Percentiles rank a stretch among this genome's conserved stretches.
Evolutionary conservation across 192 early-diverging fungal genomes (phyloP).

Genomic region (Backusella morwellensis): DNA sequence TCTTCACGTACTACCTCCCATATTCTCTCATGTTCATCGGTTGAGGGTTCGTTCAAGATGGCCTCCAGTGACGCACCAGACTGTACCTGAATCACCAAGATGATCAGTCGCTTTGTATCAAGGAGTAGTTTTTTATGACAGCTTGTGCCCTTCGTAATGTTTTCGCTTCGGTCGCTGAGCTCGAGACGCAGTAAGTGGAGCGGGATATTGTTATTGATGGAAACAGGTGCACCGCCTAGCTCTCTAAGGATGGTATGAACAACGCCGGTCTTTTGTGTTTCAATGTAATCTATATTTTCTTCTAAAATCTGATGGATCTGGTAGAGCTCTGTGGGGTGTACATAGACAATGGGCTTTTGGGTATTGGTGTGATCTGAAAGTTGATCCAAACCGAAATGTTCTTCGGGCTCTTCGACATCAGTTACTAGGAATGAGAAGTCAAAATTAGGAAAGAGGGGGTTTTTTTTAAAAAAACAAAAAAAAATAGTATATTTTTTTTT

Average conservation of each 20-base stretch:
- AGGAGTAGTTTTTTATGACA: conserved; percentile 72
- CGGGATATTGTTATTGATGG: not conserved
- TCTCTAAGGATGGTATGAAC: conserved; percentile 66
- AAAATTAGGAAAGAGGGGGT: not conserved
- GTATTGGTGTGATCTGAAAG: conserved; percentile 78
- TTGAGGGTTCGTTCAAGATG: conserved; percentile 76
- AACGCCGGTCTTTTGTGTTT: conserved; percentile 59
- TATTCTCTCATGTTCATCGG: conserved; percentile 70
- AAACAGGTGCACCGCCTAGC: conserved; percentile 55
- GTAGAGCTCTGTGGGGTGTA: conserved; percentile 89
- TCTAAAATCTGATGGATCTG: conserved; percentile 82
- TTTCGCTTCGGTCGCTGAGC: conserved; percentile 72
- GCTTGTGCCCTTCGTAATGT: conserved; percentile 52
- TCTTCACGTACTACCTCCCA: conserved; percentile 48
- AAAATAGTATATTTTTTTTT: not conserved
- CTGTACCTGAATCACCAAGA: conserved; percentile 86
- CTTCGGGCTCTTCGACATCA: conserved; percentile 84
- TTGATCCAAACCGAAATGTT: conserved; percentile 88
- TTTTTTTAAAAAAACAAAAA: not conserved
- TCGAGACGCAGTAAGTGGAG: conserved; percentile 57
- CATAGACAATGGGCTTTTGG: conserved; percentile 84
- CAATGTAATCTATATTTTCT: conserved; percentile 78
- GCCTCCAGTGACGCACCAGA: conserved; percentile 79
- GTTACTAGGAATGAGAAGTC: conserved; percentile 54
- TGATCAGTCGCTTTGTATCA: conserved; percentile 88